Evolutionary conservation across 345 rosid genomes (phyloP), one percentile per base, ranked within the genome.

Genomic region (Brassica rapa): DNA sequence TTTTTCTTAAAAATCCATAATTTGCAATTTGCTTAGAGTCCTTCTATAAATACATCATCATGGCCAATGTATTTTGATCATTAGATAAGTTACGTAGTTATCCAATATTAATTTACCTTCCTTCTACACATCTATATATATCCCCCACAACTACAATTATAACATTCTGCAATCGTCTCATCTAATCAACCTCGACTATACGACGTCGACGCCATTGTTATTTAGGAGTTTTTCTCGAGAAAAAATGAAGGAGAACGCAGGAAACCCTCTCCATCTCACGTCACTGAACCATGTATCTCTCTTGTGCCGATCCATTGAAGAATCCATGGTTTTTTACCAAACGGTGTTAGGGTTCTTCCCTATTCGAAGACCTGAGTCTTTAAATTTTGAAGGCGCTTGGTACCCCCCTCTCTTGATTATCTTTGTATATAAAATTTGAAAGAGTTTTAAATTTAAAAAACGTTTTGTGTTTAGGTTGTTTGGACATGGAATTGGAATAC

Each of bases 361-460:
- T 14, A 68, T 93, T 35, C 77, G 86, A 46, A 86, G 98, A 73
- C 97, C 97, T 15, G 82, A 83, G 4, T 89, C 93, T 0, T 84
- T 91, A 8, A 78, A 88, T 61, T 93, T 91, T 37, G 85, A 88
- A 16, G 95, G 95, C 43, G 97, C 94, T 72, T 93, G 98, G 98
- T 91, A 77, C 8, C 5, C 8, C 8, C 5, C 2, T 67, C 5
- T 61, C 3, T 6, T 30, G 0, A 4, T 30, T 53, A 43, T 56
- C 0, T n/a, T 30, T 63, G 39, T 68, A 25, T 62, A 33, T 33
- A 12, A 16, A 16, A 15, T 33, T 3, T 16, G n/a, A 62, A 23
- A 21, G 37, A 59, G 9, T 60, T 60, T 60, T 16, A 1, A 39
- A 10, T 56, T 64, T 60, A 59, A 37, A 6, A 15, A 23, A 3